Conservation (phyloP, 2,329 filamentous ascomycete species). For the Daldinia sp. region DNA sequence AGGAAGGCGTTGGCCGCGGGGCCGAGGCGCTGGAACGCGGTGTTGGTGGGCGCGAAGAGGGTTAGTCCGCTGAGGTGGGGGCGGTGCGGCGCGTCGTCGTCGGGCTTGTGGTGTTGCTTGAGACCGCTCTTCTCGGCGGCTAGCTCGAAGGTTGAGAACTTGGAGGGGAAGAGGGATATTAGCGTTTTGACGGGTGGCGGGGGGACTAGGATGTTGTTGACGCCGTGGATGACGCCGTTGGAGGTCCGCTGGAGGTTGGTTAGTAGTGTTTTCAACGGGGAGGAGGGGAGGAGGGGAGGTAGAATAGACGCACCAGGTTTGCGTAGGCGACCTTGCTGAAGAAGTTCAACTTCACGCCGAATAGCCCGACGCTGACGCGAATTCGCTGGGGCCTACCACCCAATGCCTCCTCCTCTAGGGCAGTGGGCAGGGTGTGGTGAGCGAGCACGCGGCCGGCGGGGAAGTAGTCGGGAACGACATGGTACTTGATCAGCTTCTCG, state of each 20-base stretch:
- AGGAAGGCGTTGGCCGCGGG: slow-evolving; percentile 80
- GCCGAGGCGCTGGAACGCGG: slow-evolving; percentile 80
- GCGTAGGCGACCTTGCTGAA: slow-evolving; percentile 74
- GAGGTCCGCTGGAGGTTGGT: slow-evolving; percentile 63
- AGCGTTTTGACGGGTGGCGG: slow-evolving; percentile 66
- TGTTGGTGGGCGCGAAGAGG: slow-evolving; percentile 82
- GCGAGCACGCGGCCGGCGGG: slow-evolving; percentile 71
- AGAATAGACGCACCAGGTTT: slow-evolving; percentile 68
- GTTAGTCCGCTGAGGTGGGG: slow-evolving; percentile 70
- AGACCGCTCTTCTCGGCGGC: slow-evolving; percentile 80
- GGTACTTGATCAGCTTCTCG: slow-evolving; percentile 76
- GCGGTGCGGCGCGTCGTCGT: slow-evolving; percentile 49
- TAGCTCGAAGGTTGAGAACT: slow-evolving; percentile 81
- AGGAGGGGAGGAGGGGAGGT: neutral
- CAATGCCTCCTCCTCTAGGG: slow-evolving; percentile 65
- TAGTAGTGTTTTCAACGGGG: neutral
- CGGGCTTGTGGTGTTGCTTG: slow-evolving; percentile 46
- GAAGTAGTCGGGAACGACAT: slow-evolving; percentile 74
- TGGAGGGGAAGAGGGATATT: slow-evolving; percentile 71
- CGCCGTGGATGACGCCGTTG: slow-evolving; percentile 83
- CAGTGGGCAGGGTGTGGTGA: slow-evolving; percentile 78
- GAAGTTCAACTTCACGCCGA: slow-evolving; percentile 78
- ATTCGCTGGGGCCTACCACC: slow-evolving; percentile 76
- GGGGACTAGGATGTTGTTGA: slow-evolving; percentile 79
- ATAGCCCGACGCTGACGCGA: slow-evolving; percentile 68